Evolutionary conservation across 2,329 filamentous ascomycete species (phyloP).

Genomic region (Tolypocladium capitatum): DNA sequence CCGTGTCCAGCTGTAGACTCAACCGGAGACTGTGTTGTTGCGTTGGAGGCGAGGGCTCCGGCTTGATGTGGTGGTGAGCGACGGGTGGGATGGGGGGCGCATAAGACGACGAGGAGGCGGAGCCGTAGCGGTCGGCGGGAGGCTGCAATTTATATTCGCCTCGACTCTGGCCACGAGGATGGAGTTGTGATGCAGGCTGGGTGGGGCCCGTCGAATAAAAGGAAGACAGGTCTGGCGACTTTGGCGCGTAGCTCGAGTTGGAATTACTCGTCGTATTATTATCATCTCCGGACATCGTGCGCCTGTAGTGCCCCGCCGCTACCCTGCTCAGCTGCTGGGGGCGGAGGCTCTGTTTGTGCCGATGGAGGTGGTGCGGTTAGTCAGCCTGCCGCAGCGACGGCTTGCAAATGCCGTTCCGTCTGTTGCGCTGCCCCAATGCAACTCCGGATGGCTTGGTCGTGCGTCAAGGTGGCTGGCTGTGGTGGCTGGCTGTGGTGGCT

Average conservation of each 20-base stretch:
- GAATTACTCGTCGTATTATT: too few species aligned
- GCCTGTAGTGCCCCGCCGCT: too few species aligned
- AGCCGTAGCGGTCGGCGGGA: slow-evolving; percentile 13
- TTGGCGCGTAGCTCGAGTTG: slow-evolving; percentile 35
- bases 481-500: too few species aligned
- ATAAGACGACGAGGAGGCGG: slow-evolving; percentile 13
- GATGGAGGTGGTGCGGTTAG: neutral
- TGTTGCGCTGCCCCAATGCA: neutral
- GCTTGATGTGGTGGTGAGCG: slow-evolving; percentile 12
- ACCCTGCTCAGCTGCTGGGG: too few species aligned
- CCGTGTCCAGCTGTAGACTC: slow-evolving; percentile 5
- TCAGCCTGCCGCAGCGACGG: neutral
- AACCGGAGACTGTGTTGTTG: slow-evolving; percentile 10
- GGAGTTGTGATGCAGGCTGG: slow-evolving; percentile 7
- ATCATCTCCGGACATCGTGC: slow-evolving; percentile 39
- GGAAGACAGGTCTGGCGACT: slow-evolving; percentile 45
- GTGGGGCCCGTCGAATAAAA: slow-evolving; percentile 30
- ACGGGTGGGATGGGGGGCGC: slow-evolving; percentile 16
- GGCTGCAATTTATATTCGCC: slow-evolving; percentile 21
- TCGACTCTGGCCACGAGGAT: slow-evolving; percentile 8
- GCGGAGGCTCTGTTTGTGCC: too few species aligned
- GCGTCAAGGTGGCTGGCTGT: neutral
- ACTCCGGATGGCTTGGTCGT: too few species aligned
- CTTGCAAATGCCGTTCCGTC: neutral
- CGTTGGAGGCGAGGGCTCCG: slow-evolving; percentile 10